phyloP scores from a whole-genome alignment of 768 basidiomycete species.

The Lactarius hatsudake region DNA sequence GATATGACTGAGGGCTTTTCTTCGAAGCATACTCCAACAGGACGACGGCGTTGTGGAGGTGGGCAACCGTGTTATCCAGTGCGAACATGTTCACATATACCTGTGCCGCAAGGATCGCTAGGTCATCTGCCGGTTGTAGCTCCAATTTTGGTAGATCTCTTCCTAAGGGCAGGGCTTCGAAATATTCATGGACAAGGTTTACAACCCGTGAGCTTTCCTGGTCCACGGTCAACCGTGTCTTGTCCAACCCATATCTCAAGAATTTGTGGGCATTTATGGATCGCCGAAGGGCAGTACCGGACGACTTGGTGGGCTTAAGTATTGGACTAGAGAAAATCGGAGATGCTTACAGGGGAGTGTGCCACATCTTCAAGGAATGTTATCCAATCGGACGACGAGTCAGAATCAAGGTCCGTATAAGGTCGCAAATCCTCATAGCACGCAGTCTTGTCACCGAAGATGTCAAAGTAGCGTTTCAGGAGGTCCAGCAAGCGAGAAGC shows the following conservation, averaged over 20 bases:
- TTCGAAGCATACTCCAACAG: constrained; percentile 70
- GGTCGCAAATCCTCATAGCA: constrained; percentile 84
- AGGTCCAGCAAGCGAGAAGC: constrained; percentile 43
- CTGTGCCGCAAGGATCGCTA: constrained; percentile 71
- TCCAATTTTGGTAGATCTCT: constrained; percentile 66
- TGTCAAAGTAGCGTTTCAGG: constrained; percentile 65
- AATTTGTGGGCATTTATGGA: constrained; percentile 76
- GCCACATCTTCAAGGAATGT: constrained; percentile 50
- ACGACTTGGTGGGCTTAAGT: constrained; percentile 39
- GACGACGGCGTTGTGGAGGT: constrained; percentile 62
- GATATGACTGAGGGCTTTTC: constrained; percentile 77
- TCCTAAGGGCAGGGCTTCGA: constrained; percentile 66
- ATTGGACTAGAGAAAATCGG: not conserved
- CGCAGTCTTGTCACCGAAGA: constrained; percentile 77
- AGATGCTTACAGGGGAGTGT: constrained; percentile 44
- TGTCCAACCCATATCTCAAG: constrained; percentile 54
- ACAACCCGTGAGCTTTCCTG: constrained; percentile 52
- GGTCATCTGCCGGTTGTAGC: constrained; percentile 84
- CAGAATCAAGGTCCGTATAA: constrained; percentile 52
- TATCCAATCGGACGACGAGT: constrained; percentile 50
- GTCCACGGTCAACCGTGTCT: constrained; percentile 51
- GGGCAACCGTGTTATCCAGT: constrained; percentile 49
- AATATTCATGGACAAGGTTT: constrained; percentile 58
- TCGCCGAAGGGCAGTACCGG: constrained; percentile 54
- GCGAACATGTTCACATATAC: constrained; percentile 64